Percentiles rank a stretch among this genome's conserved stretches.
Conservation (phyloP, 768 basidiomycete species). For the Leucogyrophana mollusca region DNA sequence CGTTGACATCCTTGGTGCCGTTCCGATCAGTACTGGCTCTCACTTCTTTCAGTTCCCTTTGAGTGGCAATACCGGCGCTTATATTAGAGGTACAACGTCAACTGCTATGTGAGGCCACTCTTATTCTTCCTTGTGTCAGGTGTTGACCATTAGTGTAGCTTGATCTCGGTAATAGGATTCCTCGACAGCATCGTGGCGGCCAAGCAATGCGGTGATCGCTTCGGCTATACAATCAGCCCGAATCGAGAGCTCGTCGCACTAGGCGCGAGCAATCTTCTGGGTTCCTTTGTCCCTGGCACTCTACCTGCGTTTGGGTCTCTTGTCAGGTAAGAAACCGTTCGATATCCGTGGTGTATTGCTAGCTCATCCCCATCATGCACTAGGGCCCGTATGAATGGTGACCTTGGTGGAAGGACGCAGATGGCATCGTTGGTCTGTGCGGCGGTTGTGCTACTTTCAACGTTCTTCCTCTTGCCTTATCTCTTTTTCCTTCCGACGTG, state of each 20-base stretch:
- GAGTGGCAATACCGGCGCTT: conserved; percentile 52
- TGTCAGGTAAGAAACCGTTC: conserved; percentile 66
- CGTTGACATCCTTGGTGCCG: conserved; percentile 79
- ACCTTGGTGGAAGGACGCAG: conserved; percentile 86
- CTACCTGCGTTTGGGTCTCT: conserved; percentile 93
- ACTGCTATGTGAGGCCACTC: conserved; percentile 62
- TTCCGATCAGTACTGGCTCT: conserved; percentile 59
- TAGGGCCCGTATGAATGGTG: conserved; percentile 85
- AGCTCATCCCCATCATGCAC: neutral
- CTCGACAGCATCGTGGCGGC: conserved; percentile 95
- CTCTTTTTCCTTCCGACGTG: conserved; percentile 90
- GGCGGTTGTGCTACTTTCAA: conserved; percentile 73
- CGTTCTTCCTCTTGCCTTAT: conserved; percentile 86
- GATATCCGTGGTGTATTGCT: neutral
- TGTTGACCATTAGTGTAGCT: conserved; percentile 33
- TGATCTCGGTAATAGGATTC: conserved; percentile 85
- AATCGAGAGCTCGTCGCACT: conserved; percentile 96
- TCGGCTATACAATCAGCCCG: conserved; percentile 85
- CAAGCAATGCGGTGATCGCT: conserved; percentile 85
- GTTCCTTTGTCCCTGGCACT: conserved; percentile 83
- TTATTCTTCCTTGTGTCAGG: neutral
- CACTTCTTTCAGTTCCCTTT: conserved; percentile 79
- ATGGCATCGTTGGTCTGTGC: conserved; percentile 84
- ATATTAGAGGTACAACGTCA: conserved; percentile 77
- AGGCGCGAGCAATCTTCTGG: conserved; percentile 74